Percentiles rank a stretch among this genome's conserved stretches.
Conservation (phyloP, 345 rosid species). For the Syzygium oleosum region DNA sequence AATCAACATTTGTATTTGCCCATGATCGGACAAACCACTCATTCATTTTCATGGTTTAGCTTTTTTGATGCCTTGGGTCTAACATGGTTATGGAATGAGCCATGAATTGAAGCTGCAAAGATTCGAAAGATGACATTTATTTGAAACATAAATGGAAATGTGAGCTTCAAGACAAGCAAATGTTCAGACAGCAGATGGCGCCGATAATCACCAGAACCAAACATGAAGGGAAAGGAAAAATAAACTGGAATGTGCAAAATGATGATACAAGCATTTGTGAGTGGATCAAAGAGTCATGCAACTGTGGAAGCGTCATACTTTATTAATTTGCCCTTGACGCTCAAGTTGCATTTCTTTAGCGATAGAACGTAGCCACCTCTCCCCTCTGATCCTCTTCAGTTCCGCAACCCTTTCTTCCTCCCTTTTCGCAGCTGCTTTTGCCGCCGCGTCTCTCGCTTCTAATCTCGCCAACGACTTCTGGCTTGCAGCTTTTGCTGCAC, state of each 20-base stretch:
- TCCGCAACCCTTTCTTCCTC: constrained; percentile 77
- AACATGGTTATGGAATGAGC: background rate
- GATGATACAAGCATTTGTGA: background rate
- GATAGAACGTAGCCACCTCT: constrained; percentile 85
- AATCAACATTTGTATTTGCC: background rate
- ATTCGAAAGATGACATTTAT: background rate
- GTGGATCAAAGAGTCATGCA: background rate
- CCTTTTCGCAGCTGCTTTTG: constrained; percentile 65
- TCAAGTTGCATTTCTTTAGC: constrained; percentile 40
- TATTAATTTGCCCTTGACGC: background rate
- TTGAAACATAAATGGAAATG: background rate
- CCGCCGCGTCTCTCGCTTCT: constrained; percentile 52
- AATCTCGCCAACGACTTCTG: constrained; percentile 47
- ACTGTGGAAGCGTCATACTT: background rate
- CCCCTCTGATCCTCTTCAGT: constrained; percentile 64
- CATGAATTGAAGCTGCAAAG: background rate
- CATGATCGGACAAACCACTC: background rate
- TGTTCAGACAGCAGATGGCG: background rate
- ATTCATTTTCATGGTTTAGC: background rate
- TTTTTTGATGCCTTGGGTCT: background rate
- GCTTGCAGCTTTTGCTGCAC: constrained; percentile 45
- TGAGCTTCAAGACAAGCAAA: background rate
- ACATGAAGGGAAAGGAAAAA: background rate
- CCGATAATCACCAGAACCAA: background rate
- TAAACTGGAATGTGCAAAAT: background rate